A percentile compares a stretch with the other conserved stretches of the same genome.
These are phyloP conservation scores for Parathielavia hyrcaniae DNA, from an alignment of 495 filamentous ascomycete genomes.

Conservation along the genomic window DNA sequence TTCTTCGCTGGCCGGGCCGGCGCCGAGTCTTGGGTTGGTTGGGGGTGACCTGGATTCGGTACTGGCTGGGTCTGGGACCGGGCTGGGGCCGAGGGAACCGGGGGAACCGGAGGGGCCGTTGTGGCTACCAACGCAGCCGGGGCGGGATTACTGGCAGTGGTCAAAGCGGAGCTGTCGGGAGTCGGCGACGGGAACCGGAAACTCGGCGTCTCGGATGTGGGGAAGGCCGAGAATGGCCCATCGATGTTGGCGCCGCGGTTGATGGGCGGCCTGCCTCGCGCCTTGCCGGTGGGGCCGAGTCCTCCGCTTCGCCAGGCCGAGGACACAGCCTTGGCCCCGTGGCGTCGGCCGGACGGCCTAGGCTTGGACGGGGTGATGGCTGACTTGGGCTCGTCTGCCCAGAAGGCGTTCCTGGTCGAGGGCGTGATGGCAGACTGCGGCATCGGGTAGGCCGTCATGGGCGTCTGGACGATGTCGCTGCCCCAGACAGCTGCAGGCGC, in stretches of 20 bases:
- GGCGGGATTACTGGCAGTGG: slow-evolving; percentile 18
- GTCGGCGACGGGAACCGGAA: slow-evolving; percentile 36
- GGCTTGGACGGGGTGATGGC: slow-evolving; percentile 68
- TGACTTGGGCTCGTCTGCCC: slow-evolving; percentile 53
- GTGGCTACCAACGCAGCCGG: background rate
- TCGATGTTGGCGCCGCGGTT: slow-evolving; percentile 57
- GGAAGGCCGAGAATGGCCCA: slow-evolving; percentile 84
- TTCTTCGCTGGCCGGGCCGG: slow-evolving; percentile 39
- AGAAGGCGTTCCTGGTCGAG: slow-evolving; percentile 23
- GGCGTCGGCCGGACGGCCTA: slow-evolving; percentile 69
- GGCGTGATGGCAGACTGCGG: slow-evolving; percentile 30
- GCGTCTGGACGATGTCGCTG: slow-evolving; percentile 45
- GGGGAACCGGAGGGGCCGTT: slow-evolving; percentile 6
- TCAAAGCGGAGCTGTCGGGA: slow-evolving; percentile 28
- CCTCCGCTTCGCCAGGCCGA: slow-evolving; percentile 83
- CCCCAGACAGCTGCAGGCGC: slow-evolving; percentile 13
- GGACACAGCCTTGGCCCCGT: slow-evolving; percentile 84
- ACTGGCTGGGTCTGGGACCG: slow-evolving; percentile 23
- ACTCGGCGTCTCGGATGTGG: slow-evolving; percentile 47
- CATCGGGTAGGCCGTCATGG: slow-evolving; percentile 35
- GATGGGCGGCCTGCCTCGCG: slow-evolving; percentile 78
- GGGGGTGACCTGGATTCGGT: slow-evolving; percentile 25
- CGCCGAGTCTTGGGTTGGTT: slow-evolving; percentile 24
- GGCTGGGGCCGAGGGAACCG: slow-evolving; percentile 18
- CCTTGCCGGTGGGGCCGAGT: slow-evolving; percentile 61